Evolutionary conservation across 1,284 basidiomycete species (phyloP).

Genomic region (Meripilus lineatus): DNA sequence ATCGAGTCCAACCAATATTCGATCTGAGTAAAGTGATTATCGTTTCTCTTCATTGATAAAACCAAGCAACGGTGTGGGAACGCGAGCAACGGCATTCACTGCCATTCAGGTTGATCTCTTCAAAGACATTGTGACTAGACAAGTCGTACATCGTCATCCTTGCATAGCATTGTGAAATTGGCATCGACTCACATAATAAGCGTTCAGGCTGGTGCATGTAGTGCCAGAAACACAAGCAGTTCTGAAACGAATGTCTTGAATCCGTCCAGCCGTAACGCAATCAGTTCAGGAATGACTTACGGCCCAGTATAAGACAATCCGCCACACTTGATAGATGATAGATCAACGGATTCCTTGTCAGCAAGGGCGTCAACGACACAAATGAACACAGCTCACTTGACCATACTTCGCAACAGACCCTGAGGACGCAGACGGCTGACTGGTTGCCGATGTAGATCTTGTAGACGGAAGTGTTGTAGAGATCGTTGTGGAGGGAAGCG

Average conservation of each 20-base stretch:
- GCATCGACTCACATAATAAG: slow-evolving; percentile 10
- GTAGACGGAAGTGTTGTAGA: background rate
- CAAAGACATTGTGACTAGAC: slow-evolving; percentile 9
- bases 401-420: slow-evolving; percentile 10
- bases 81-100: background rate
- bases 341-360: background rate
- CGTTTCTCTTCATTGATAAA: background rate
- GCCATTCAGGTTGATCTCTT: background rate
- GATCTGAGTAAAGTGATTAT: background rate
- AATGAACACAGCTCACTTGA: slow-evolving; percentile 5
- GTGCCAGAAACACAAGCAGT: slow-evolving; percentile 10
- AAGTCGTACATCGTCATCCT: background rate
- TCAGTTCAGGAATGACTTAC: slow-evolving; percentile 6
- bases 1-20: background rate
- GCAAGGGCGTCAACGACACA: background rate
- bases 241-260: background rate
- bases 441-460: background rate
- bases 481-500: background rate
- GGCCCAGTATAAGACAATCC: slow-evolving; percentile 8
- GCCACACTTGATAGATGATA: slow-evolving; percentile 6
- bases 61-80: background rate
- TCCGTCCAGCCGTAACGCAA: background rate
- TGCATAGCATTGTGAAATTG: background rate
- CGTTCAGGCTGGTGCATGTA: slow-evolving; percentile 11
- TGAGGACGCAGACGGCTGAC: slow-evolving; percentile 2